These are phyloP conservation scores for Cucurbita moschata DNA, from an alignment of 306 rosid genomes.

Conservation along the genomic window DNA sequence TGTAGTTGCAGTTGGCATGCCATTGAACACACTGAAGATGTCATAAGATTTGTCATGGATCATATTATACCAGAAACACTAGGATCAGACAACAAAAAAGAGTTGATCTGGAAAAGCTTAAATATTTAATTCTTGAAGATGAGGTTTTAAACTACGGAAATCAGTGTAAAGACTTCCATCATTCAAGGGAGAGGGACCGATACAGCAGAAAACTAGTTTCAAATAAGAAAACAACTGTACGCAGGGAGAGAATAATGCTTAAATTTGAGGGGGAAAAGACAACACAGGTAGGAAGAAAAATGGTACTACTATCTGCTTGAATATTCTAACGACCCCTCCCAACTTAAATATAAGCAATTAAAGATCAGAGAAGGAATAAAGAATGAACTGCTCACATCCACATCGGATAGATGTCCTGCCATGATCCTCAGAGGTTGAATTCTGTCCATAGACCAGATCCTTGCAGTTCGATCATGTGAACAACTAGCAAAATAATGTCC, in stretches of 20 bases:
- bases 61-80: neutral
- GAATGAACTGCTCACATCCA: slow-evolving; percentile 59
- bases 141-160: neutral
- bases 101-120: neutral
- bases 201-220: no score
- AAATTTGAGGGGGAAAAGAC: neutral
- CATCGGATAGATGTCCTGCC: slow-evolving; percentile 97
- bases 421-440: slow-evolving; percentile 83
- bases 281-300: neutral
- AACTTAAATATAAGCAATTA: neutral
- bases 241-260: neutral
- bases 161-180: neutral
- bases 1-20: slow-evolving; percentile 98
- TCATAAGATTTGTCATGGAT: neutral
- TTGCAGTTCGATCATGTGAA: slow-evolving; percentile 95
- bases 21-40: slow-evolving; percentile 77
- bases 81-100: neutral
- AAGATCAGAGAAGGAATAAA: neutral
- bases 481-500: slow-evolving; percentile 96
- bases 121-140: neutral
- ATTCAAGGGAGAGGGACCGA: neutral
- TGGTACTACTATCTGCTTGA: neutral
- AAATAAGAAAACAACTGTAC: neutral
- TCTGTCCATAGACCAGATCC: slow-evolving; percentile 94
- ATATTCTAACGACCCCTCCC: neutral